phyloP scores from a whole-genome alignment of 129 eudicot genomes.

The Escallonia herrerae region DNA sequence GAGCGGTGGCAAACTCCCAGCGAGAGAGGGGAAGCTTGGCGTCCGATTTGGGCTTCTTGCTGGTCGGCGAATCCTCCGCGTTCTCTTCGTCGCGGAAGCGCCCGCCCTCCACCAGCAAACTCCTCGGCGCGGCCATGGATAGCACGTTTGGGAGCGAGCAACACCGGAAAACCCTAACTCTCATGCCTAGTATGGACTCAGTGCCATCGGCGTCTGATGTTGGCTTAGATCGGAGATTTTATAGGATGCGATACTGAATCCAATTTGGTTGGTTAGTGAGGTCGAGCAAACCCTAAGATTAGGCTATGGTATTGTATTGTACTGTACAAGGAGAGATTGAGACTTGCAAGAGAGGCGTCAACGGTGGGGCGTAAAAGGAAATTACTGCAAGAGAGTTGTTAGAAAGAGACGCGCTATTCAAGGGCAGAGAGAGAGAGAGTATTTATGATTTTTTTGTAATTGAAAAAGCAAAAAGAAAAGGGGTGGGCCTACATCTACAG shows the following conservation, averaged over 20 bases:
- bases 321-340: not conserved
- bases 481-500: too few relatives aligned
- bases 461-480: too few relatives aligned
- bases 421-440: too few relatives aligned
- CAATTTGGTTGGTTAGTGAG: not conserved
- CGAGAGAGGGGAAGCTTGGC: constrained; percentile 53
- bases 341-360: constrained; percentile 12
- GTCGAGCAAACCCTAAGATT: not conserved
- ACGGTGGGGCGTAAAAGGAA: constrained; percentile 9
- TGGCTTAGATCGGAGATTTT: not conserved
- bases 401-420: too few relatives aligned
- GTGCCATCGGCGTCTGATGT: constrained; percentile 6
- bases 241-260: too few relatives aligned
- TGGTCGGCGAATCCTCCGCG: constrained; percentile 57
- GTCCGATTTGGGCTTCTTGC: constrained; percentile 44
- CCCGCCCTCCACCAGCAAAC: constrained; percentile 35
- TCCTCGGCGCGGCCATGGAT: constrained; percentile 85
- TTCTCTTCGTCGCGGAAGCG: constrained; percentile 27
- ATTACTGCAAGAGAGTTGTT: not conserved
- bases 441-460: too few relatives aligned
- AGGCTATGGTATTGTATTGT: not conserved
- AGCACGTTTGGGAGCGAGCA: constrained; percentile 2
- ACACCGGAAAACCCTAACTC: constrained; percentile 5
- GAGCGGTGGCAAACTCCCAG: constrained; percentile 59
- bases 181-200: not conserved